Evolutionary conservation across 2,329 filamentous ascomycete species (phyloP).

Genomic region (Ophiostoma perfectum): DNA sequence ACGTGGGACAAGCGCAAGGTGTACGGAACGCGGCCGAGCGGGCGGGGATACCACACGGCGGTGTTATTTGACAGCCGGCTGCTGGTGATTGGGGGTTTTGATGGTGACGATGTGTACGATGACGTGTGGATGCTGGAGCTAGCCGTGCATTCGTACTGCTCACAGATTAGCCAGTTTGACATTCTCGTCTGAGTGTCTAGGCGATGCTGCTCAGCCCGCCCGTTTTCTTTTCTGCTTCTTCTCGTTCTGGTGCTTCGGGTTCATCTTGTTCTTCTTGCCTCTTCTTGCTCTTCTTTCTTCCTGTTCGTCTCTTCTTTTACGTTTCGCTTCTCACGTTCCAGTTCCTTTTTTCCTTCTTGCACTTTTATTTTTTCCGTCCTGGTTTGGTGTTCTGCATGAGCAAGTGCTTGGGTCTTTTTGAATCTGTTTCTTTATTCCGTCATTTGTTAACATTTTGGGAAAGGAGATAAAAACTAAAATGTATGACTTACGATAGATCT

Average conservation of each 20-base stretch:
- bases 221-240: not conserved
- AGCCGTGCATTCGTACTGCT: conserved; percentile 66
- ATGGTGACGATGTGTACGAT: conserved; percentile 61
- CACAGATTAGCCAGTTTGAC: conserved; percentile 66
- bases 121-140: conserved; percentile 64
- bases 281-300: not conserved
- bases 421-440: not conserved
- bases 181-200: conserved; percentile 52
- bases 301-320: not conserved
- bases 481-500: not conserved
- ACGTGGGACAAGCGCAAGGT: conserved; percentile 64
- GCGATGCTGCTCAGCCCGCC: not conserved
- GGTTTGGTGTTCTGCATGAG: conserved; percentile 1
- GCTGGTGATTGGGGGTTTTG: conserved; percentile 61
- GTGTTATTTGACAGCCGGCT: conserved; percentile 61
- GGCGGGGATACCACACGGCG: conserved; percentile 61
- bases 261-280: not conserved
- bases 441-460: not conserved
- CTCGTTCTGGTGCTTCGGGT: not conserved
- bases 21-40: conserved; percentile 58
- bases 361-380: not conserved
- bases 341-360: not conserved
- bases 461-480: not conserved
- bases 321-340: not conserved
- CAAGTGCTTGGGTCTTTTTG: not conserved